Evolutionary conservation across 176 grass and related monocot species (phyloP).

Genomic region (Aegilops tauschii): DNA sequence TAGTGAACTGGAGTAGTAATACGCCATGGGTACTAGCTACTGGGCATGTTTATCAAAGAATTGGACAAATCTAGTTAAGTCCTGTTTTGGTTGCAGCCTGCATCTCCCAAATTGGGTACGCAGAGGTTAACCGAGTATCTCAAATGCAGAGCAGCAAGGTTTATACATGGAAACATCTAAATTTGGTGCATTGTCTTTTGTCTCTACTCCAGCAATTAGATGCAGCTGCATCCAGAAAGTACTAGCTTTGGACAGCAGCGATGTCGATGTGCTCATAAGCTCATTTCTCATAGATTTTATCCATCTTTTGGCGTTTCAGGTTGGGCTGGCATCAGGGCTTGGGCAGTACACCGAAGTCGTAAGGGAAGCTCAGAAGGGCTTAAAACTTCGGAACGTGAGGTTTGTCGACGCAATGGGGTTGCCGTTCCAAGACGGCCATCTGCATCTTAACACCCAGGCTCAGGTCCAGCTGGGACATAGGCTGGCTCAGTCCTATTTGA

Average conservation of each 20-base stretch:
- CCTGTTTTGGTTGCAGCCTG: background rate
- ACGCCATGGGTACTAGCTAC: background rate
- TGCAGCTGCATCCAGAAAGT: background rate
- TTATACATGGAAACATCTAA: background rate
- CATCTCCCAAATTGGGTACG: background rate
- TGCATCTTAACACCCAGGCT: conserved; percentile 78
- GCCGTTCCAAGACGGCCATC: conserved; percentile 58
- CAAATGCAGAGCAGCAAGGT: background rate
- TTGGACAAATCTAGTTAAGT: background rate
- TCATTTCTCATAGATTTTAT: background rate
- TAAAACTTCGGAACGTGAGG: conserved; percentile 61
- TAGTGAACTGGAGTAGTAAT: background rate
- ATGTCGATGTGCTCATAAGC: background rate
- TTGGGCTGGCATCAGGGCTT: conserved; percentile 82
- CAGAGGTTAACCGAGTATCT: too few species aligned
- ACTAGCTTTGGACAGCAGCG: background rate
- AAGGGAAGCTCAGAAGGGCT: conserved; percentile 63
- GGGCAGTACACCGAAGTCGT: conserved; percentile 67
- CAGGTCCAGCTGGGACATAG: conserved; percentile 85
- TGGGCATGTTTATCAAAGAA: background rate
- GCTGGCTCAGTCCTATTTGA: conserved; percentile 72
- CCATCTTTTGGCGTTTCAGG: conserved; percentile 24
- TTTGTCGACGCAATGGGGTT: conserved; percentile 78
- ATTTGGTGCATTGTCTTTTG: background rate
- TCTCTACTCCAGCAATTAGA: background rate